Evolutionary conservation across 1,284 basidiomycete genomes (phyloP).

Genomic region (Retiboletus fuscus): DNA sequence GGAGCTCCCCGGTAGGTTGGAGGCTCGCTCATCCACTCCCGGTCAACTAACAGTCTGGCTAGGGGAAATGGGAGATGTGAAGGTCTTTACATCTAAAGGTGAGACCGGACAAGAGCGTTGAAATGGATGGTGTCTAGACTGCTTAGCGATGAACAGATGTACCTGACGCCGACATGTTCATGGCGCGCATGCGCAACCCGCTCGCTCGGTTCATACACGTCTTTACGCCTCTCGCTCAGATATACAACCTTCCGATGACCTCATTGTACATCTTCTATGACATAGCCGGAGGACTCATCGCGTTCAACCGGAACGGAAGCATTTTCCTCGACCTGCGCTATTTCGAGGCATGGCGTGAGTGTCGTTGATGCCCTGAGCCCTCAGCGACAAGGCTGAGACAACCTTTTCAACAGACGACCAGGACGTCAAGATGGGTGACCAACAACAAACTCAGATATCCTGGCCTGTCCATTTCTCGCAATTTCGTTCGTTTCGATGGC

Average conservation of each 20-base stretch:
- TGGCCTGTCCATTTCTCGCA: constrained; percentile 59
- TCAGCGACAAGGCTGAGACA: constrained; percentile 1
- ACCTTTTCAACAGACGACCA: constrained; percentile 67
- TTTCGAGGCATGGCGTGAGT: constrained; percentile 89
- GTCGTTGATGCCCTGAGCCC: not conserved
- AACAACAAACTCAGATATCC: constrained; percentile 82
- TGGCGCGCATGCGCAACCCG: constrained; percentile 63
- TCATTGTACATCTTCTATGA: constrained; percentile 93
- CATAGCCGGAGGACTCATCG: constrained; percentile 83
- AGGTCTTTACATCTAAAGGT: constrained; percentile 80
- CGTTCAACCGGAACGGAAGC: constrained; percentile 92
- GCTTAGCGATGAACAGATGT: constrained; percentile 58
- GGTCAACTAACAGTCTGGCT: constrained; percentile 14
- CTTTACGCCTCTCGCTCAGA: constrained; percentile 64
- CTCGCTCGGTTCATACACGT: constrained; percentile 79
- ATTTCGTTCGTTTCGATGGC: constrained; percentile 5
- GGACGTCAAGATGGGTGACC: constrained; percentile 69
- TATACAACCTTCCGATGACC: constrained; percentile 74
- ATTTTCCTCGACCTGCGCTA: constrained; percentile 92
- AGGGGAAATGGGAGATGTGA: constrained; percentile 75
- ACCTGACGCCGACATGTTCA: constrained; percentile 60
- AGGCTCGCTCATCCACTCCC: not conserved
- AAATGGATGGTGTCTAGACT: not conserved
- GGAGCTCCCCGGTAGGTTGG: constrained; percentile 63
- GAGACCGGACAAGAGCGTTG: constrained; percentile 5